A percentile compares a stretch with the other conserved stretches of the same genome.
These are phyloP conservation scores for Alternaria ethzedia DNA, from an alignment of 2,329 filamentous ascomycete species.

Conservation along the genomic window DNA sequence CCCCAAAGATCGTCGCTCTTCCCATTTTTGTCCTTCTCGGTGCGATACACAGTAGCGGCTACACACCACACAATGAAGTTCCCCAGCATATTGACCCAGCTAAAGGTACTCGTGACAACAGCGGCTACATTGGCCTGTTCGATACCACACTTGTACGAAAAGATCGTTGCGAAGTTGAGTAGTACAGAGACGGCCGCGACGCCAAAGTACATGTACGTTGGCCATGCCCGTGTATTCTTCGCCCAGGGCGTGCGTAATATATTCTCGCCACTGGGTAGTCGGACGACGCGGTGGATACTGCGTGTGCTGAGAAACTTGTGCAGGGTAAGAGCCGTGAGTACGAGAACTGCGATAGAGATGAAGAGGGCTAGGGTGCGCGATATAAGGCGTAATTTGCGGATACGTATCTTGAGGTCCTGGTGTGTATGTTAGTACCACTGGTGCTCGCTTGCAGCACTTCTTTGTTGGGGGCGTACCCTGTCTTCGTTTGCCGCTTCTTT, in stretches of 20 bases:
- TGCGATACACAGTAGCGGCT: conserved; percentile 43
- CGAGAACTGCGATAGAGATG: conserved; percentile 44
- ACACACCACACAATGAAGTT: conserved; percentile 49
- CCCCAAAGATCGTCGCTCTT: conserved; percentile 52
- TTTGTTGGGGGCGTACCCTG: conserved; percentile 16
- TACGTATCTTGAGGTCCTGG: conserved; percentile 46
- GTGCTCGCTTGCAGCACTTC: background rate
- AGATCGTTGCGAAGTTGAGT: conserved; percentile 44
- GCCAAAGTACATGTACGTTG: conserved; percentile 50
- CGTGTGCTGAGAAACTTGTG: conserved; percentile 48
- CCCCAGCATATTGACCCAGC: conserved; percentile 33
- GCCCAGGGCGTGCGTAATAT: conserved; percentile 49
- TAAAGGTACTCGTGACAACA: conserved; percentile 35
- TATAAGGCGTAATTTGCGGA: conserved; percentile 47
- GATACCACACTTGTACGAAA: conserved; percentile 42
- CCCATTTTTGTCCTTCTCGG: conserved; percentile 45
- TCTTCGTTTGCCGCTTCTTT: conserved; percentile 26
- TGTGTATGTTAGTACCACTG: background rate
- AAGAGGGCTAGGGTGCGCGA: conserved; percentile 44
- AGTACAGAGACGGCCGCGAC: conserved; percentile 40
- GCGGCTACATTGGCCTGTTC: conserved; percentile 43
- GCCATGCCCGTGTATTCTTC: conserved; percentile 46
- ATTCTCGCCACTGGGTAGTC: conserved; percentile 17
- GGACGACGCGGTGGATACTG: conserved; percentile 32
- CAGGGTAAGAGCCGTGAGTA: conserved; percentile 47